Base-by-base conservation (phyloP, 306 rosid species). In the Dryas octopetala region DNA sequence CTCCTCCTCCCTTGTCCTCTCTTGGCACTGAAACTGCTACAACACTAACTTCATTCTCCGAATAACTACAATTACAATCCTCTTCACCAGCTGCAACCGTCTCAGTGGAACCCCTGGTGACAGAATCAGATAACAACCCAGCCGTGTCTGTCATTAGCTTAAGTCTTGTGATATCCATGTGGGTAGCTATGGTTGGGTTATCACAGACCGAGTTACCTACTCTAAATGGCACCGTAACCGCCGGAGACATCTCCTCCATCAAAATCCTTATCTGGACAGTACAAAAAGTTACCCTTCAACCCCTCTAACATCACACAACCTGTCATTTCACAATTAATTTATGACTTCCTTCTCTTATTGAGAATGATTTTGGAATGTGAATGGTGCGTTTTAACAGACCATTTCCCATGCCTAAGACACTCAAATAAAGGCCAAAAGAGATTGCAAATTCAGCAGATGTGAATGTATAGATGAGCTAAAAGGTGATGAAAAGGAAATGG, bases 131-230 rank as follows among this genome's bases (percentile, higher is more conserved):
- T 63, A 86, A 65, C 84, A 90, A 82, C 28, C 80, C 88, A 6
- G 84, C 75, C 64, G 80, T 40, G 82, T 89, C 93, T 23, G 86
- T 79, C 91, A 89, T 89, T 77, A 93, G 85, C 87, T 89, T 85
- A 76, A 90, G 88, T 70, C 88, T 86, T 69, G 92, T 81, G 84
- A 92, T 80, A 76, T 89, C 91, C 86, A 91, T 79, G 85, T 71
- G 83, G 73, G 82, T 74, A 70, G 82, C 89, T 83, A 81, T 48
- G 58, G 79, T 77, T 79, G 96, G 77, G 74, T 84, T 89, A 85
- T 91, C 93, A 80, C 87, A 89, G 83, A 88, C 88, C 59, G 86
- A 87, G 83, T 91, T 89, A 86, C 91, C 94, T 89, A 91, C 85
- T 79, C 83, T 75, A 74, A 91, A 88, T 79, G 96, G 89, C 87